Evolutionary conservation across 768 basidiomycete genomes (phyloP), one percentile per base, ranked within the genome.

Genomic region (Trametes meyenii): DNA sequence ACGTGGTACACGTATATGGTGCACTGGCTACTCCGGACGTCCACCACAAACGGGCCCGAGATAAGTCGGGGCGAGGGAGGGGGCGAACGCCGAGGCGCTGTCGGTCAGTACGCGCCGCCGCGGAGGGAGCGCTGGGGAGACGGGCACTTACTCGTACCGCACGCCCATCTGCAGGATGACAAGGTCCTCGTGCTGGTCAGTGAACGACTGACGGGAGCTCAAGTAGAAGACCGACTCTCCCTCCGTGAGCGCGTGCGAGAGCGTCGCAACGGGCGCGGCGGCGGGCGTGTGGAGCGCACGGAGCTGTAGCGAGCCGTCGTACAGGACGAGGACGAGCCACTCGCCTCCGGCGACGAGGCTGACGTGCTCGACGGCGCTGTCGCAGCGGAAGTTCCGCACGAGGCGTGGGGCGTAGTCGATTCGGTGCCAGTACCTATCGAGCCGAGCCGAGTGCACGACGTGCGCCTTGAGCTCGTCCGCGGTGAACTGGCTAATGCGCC

Each of bases 81-180:
- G 29, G 29, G 29, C 29, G 29, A 33, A 33, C 29, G 29, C 8
- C 29, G 29, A 33, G 29, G 29, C 29, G 29, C 29, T 33, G 29
- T 33, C 35, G 26, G 55, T 51, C 10, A 35, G 50, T 40, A n/a
- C 38, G 10, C 21, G 17, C 19, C 12, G 17, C 24, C 6, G 23
- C 23, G 11, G 36, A 49, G 35, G n/a, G 21, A 23, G 39, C 24
- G 19, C 6, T n/a, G 44, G 14, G 35, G 5, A 42, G 39, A 40
- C 26, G 14, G 38, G 35, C 38, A 58, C 62, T 43, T 51, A 63
- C 62, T 63, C 55, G 48, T 63, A 63, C 26, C 62, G 62, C 21
- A 63, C 62, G 16, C 62, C 62, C 62, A 63, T 63, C 46, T 63
- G 62, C 17, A 63, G 48, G 57, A 63, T 63, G 56, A 63, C 36